Conservation (phyloP, 2,329 filamentous ascomycete genomes). For the Exophiala sp. region DNA sequence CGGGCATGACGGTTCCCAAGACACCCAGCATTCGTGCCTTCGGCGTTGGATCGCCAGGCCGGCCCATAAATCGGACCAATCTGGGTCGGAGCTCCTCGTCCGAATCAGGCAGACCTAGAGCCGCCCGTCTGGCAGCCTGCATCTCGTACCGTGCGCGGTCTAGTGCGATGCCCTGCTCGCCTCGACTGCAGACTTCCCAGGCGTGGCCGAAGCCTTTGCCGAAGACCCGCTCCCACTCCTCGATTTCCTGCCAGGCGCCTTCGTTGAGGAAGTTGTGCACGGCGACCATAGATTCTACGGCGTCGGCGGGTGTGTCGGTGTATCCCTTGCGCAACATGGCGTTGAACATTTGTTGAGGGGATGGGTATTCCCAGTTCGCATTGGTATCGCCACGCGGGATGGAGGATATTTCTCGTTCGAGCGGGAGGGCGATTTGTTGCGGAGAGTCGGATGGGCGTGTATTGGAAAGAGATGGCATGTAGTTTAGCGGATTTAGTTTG, state of each 20-base stretch:
- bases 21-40: slow-evolving; percentile 83
- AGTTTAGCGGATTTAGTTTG: slow-evolving; percentile 80
- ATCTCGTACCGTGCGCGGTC: slow-evolving; percentile 47
- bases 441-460: slow-evolving; percentile 59
- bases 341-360: slow-evolving; percentile 99
- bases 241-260: slow-evolving; percentile 92
- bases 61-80: slow-evolving; percentile 81
- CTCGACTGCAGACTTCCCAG: slow-evolving; percentile 69
- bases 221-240: slow-evolving; percentile 89
- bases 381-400: slow-evolving; percentile 82
- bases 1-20: slow-evolving; percentile 73
- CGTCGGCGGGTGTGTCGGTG: slow-evolving; percentile 86
- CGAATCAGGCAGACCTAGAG: slow-evolving; percentile 20
- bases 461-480: slow-evolving; percentile 92
- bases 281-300: slow-evolving; percentile 93
- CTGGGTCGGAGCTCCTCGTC: slow-evolving; percentile 56
- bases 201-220: slow-evolving; percentile 66
- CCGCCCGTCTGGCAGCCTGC: slow-evolving; percentile 38
- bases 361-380: slow-evolving; percentile 95
- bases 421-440: slow-evolving; percentile 71
- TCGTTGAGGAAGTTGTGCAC: slow-evolving; percentile 99
- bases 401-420: slow-evolving; percentile 76
- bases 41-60: slow-evolving; percentile 84
- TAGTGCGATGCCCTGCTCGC: slow-evolving; percentile 63
- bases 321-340: slow-evolving; percentile 94